These are phyloP conservation scores for Apiotrichum veenhuisii DNA, from an alignment of 1,284 basidiomycete species.

Conservation along the genomic window DNA sequence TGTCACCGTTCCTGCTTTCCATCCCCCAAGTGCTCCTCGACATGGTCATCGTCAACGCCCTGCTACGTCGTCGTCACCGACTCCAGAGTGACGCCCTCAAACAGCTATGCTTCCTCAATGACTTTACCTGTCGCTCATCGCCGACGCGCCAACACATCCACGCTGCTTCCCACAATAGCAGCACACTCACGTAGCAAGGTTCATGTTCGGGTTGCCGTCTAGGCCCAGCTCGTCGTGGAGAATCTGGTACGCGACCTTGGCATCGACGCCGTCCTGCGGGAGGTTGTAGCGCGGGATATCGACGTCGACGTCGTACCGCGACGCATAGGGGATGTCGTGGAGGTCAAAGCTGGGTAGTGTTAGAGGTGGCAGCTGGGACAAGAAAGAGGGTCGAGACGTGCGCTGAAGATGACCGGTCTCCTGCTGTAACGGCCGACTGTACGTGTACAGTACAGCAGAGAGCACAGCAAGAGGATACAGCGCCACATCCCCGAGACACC, in stretches of 20 bases:
- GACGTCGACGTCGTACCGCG: constrained; percentile 39
- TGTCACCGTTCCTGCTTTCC: background rate
- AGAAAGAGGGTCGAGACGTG: no score
- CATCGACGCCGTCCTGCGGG: constrained; percentile 47
- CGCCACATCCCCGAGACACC: no score
- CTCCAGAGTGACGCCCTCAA: no score
- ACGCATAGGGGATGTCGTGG: constrained; percentile 40
- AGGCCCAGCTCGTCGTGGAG: constrained; percentile 78
- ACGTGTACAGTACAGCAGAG: background rate
- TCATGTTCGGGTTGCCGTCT: constrained; percentile 73
- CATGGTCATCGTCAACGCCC: no score
- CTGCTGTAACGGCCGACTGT: no score
- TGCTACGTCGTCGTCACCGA: no score
- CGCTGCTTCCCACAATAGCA: background rate
- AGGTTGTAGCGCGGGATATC: constrained; percentile 49
- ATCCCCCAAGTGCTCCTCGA: background rate
- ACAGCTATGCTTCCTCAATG: no score
- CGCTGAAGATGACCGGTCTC: no score
- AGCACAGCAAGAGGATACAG: background rate
- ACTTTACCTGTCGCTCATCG: no score
- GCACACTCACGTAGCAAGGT: constrained; percentile 60
- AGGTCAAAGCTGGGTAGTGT: constrained; percentile 22
- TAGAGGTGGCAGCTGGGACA: background rate
- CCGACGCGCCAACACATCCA: no score
- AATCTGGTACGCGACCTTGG: constrained; percentile 64